These are phyloP conservation scores for Argentina anserina DNA, from an alignment of 306 rosid genomes.

Conservation along the genomic window DNA sequence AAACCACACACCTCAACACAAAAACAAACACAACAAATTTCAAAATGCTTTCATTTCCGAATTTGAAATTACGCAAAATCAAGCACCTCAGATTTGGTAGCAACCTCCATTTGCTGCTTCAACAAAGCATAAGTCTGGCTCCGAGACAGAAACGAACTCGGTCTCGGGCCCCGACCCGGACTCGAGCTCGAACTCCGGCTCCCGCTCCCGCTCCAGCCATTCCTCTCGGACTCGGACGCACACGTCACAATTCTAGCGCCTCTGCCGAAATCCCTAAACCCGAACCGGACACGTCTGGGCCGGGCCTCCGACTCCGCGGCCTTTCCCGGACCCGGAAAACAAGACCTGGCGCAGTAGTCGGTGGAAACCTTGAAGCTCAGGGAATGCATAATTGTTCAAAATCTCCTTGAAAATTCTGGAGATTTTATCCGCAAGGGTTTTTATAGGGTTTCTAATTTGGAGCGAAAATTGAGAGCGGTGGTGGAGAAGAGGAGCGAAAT, in stretches of 20 bases:
- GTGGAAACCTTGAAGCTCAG: slow-evolving; percentile 40
- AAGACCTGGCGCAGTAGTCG: slow-evolving; percentile 31
- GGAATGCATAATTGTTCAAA: slow-evolving; percentile 50
- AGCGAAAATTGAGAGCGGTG: background rate
- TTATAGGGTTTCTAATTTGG: background rate
- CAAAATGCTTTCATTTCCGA: background rate
- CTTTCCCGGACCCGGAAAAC: slow-evolving; percentile 30
- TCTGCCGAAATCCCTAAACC: slow-evolving; percentile 18
- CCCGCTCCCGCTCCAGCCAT: slow-evolving; percentile 36
- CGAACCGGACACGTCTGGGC: slow-evolving; percentile 9
- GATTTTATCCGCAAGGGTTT: slow-evolving; percentile 6
- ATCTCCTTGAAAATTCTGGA: background rate
- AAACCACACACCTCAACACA: background rate
- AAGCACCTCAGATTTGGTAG: slow-evolving; percentile 82
- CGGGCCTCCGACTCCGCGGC: slow-evolving; percentile 25
- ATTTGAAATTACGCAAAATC: background rate
- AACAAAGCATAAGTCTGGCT: slow-evolving; percentile 73
- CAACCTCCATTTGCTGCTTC: slow-evolving; percentile 87
- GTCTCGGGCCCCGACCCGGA: slow-evolving; percentile 23
- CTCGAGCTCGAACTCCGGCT: slow-evolving; percentile 36
- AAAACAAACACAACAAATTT: background rate
- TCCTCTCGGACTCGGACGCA: slow-evolving; percentile 45
- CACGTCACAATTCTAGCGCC: slow-evolving; percentile 41
- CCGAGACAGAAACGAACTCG: slow-evolving; percentile 63
- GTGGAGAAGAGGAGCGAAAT: background rate